A percentile compares a stretch with the other conserved stretches of the same genome.
These are phyloP conservation scores for Aspergillus eucalypticola DNA, from an alignment of 2,329 filamentous ascomycete species.

Conservation along the genomic window DNA sequence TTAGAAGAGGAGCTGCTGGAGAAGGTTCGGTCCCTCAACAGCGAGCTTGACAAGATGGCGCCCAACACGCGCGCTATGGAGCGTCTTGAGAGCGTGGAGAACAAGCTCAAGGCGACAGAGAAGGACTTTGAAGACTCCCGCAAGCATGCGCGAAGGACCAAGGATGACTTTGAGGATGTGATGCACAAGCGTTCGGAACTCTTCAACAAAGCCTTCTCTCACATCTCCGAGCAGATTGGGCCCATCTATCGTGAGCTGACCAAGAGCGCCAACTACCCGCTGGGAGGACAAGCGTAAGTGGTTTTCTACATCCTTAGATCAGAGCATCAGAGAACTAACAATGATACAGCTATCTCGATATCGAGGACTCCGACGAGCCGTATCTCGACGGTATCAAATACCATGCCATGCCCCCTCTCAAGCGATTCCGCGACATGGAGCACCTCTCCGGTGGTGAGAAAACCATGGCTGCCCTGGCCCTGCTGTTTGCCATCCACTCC, in stretches of 20 bases:
- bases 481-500: slow-evolving; percentile 94
- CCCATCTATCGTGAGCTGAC: slow-evolving; percentile 95
- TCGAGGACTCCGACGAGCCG: slow-evolving; percentile 93
- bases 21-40: slow-evolving; percentile 70
- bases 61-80: slow-evolving; percentile 97
- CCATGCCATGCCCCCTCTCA: slow-evolving; percentile 96
- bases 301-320: neutral
- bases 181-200: slow-evolving; percentile 82
- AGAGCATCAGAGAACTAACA: neutral
- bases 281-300: slow-evolving; percentile 72
- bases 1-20: slow-evolving; percentile 76
- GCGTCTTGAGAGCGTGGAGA: slow-evolving; percentile 81
- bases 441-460: slow-evolving; percentile 96
- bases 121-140: slow-evolving; percentile 87
- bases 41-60: slow-evolving; percentile 88
- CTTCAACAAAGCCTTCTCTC: slow-evolving; percentile 92
- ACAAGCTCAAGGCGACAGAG: slow-evolving; percentile 78
- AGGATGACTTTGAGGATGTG: slow-evolving; percentile 79
- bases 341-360: slow-evolving; percentile 70
- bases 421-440: slow-evolving; percentile 99
- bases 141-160: slow-evolving; percentile 69
- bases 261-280: slow-evolving; percentile 81
- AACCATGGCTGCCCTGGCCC: slow-evolving; percentile 95
- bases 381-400: slow-evolving; percentile 97
- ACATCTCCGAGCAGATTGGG: slow-evolving; percentile 93